Conservation (phyloP, 441 rosid species). For the Breynia disticha region DNA sequence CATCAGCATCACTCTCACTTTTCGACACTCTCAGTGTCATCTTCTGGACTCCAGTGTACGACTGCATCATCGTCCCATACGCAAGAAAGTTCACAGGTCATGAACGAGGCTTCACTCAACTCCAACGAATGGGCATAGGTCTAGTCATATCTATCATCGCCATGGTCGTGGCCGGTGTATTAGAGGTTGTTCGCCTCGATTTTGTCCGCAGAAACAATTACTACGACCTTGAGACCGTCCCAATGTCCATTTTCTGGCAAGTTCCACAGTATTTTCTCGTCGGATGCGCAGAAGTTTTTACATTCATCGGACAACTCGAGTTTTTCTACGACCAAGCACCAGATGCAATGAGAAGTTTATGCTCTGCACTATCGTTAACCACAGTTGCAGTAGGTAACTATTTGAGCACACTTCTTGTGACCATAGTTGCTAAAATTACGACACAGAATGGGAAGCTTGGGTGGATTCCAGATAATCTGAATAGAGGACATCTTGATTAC, state of each 20-base stretch:
- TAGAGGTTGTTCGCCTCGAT: too few species aligned
- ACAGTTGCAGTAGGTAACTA: constrained; percentile 66
- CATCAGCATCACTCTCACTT: constrained; percentile 69
- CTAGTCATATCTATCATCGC: constrained; percentile 58
- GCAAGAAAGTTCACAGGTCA: constrained; percentile 53
- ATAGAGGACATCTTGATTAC: constrained; percentile 55
- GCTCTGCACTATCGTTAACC: constrained; percentile 68
- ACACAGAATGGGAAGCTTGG: constrained; percentile 49
- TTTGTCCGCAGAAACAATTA: constrained; percentile 44
- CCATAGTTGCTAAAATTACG: constrained; percentile 36
- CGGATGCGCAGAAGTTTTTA: constrained; percentile 85
- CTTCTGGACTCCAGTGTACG: constrained; percentile 73
- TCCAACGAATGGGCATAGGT: constrained; percentile 79
- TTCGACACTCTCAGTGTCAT: constrained; percentile 74
- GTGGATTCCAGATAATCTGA: constrained; percentile 75
- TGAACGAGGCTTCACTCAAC: constrained; percentile 65
- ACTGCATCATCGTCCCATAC: constrained; percentile 46
- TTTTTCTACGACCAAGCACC: constrained; percentile 85
- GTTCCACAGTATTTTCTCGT: constrained; percentile 63
- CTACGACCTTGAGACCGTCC: constrained; percentile 39
- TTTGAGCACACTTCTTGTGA: constrained; percentile 59
- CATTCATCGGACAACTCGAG: constrained; percentile 68
- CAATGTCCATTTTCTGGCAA: constrained; percentile 73
- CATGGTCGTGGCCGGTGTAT: too few species aligned
- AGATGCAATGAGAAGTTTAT: constrained; percentile 76